Percentiles rank a stretch among this genome's conserved stretches.
phyloP scores from a whole-genome alignment of 108 stramenopile genomes.

The Cylindrotheca closterium region DNA sequence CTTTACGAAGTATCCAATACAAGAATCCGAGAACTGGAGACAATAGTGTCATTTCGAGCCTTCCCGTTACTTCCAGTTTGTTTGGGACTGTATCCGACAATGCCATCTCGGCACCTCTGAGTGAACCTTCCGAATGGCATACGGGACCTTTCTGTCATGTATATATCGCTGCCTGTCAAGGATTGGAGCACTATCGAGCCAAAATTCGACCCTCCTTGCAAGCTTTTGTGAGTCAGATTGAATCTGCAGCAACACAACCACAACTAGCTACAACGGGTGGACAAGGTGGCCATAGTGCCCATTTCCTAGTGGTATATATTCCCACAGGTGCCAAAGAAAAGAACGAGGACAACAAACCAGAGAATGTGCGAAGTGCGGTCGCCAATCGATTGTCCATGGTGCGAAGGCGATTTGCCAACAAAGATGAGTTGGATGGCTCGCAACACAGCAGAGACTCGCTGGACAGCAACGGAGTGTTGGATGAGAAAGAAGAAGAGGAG shows the following conservation, averaged over 20 bases:
- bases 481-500: slow-evolving; percentile 14
- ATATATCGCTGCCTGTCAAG: slow-evolving; percentile 69
- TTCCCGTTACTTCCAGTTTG: slow-evolving; percentile 50
- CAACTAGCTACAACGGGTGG: neutral
- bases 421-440: slow-evolving; percentile 7
- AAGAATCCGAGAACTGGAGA: slow-evolving; percentile 49
- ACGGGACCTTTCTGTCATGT: slow-evolving; percentile 76
- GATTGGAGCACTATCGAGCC: slow-evolving; percentile 66
- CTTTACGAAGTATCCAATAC: slow-evolving; percentile 60
- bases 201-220: slow-evolving; percentile 72
- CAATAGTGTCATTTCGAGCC: slow-evolving; percentile 32
- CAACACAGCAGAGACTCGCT: slow-evolving; percentile 26
- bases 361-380: neutral
- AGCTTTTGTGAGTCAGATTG: slow-evolving; percentile 81
- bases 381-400: slow-evolving; percentile 18
- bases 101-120: slow-evolving; percentile 26
- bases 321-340: slow-evolving; percentile 29
- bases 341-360: neutral
- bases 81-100: slow-evolving; percentile 20
- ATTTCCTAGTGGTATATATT: slow-evolving; percentile 73
- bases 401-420: slow-evolving; percentile 18
- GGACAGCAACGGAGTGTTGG: slow-evolving; percentile 6
- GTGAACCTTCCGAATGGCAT: slow-evolving; percentile 73
- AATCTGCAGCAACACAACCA: slow-evolving; percentile 41
- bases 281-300: slow-evolving; percentile 29